Conservation (phyloP, 75 land plant genomes). For the Pseudotsuga menziesii region DNA sequence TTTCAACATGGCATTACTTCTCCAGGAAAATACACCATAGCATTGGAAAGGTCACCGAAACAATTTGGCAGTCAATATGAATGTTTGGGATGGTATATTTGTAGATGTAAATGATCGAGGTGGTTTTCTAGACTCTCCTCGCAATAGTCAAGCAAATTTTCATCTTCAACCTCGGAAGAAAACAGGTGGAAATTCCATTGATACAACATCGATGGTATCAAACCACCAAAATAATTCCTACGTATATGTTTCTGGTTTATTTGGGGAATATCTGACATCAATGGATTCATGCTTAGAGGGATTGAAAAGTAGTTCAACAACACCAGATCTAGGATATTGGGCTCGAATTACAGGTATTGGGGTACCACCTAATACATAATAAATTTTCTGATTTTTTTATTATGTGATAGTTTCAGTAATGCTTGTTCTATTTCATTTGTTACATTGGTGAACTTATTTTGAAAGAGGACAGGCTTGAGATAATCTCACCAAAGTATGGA, state of each 20-base stretch:
- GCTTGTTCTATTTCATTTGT: constrained; percentile 10
- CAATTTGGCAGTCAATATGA: constrained; percentile 12
- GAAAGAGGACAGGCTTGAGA: constrained; percentile 53
- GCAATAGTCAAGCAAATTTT: constrained; percentile 18
- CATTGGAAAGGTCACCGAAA: constrained; percentile 31
- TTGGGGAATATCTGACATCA: constrained; percentile 9
- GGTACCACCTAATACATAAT: neutral
- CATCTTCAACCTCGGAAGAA: too few relatives aligned
- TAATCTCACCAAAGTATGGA: constrained; percentile 24
- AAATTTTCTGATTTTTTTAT: neutral
- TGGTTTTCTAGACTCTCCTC: constrained; percentile 32
- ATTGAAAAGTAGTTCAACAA: constrained; percentile 24
- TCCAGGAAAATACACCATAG: constrained; percentile 16
- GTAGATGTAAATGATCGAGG: constrained; percentile 29
- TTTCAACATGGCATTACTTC: too few relatives aligned
- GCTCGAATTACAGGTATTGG: constrained; percentile 67
- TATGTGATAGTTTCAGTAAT: neutral
- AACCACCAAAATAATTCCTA: constrained; percentile 6
- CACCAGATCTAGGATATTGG: constrained; percentile 72
- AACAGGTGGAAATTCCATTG: constrained; percentile 22
- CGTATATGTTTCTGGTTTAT: constrained; percentile 20
- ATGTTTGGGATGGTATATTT: constrained; percentile 14
- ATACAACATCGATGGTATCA: constrained; percentile 11
- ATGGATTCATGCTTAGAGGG: constrained; percentile 20
- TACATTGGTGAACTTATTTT: constrained; percentile 67